Evolutionary conservation across 106 monocot species (phyloP).

Genomic region (Dioscorea alata): DNA sequence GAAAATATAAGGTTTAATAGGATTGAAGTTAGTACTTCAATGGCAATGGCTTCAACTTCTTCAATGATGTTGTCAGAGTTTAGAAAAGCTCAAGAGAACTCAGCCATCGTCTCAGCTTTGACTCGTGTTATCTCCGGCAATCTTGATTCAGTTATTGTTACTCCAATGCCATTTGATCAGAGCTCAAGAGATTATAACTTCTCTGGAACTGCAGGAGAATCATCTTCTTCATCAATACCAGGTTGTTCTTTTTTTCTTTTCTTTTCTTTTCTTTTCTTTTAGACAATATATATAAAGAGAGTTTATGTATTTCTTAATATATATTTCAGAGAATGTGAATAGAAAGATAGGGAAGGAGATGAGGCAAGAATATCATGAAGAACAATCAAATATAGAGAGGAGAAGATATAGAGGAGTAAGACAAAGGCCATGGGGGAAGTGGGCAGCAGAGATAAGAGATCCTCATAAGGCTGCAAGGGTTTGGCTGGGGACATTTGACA

Average conservation of each 20-base stretch:
- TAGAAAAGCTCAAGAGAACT: slow-evolving; percentile 15
- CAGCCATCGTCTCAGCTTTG: slow-evolving; percentile 34
- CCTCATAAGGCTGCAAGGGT: slow-evolving; percentile 60
- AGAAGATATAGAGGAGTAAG: slow-evolving; percentile 11
- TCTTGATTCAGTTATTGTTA: neutral
- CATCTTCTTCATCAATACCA: neutral
- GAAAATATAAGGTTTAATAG: no score
- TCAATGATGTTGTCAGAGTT: neutral
- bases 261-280: no score
- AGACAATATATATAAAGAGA: no score
- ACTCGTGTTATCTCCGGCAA: slow-evolving; percentile 22
- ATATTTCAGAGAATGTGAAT: neutral
- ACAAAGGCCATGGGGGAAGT: slow-evolving; percentile 22
- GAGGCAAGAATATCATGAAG: neutral
- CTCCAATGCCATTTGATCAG: neutral
- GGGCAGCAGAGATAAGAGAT: slow-evolving; percentile 38
- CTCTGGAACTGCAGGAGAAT: neutral
- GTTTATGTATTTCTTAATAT: neutral
- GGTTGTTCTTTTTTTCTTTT: neutral
- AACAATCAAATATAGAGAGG: neutral
- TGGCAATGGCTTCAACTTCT: no score
- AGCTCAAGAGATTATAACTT: neutral
- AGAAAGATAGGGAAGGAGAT: neutral
- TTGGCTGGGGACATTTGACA: slow-evolving; percentile 74
- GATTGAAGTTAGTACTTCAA: no score